Percentiles rank a stretch among this genome's conserved stretches.
These are phyloP conservation scores for Kwoniella sp. DNA, from an alignment of 768 basidiomycete genomes.

Conservation along the genomic window DNA sequence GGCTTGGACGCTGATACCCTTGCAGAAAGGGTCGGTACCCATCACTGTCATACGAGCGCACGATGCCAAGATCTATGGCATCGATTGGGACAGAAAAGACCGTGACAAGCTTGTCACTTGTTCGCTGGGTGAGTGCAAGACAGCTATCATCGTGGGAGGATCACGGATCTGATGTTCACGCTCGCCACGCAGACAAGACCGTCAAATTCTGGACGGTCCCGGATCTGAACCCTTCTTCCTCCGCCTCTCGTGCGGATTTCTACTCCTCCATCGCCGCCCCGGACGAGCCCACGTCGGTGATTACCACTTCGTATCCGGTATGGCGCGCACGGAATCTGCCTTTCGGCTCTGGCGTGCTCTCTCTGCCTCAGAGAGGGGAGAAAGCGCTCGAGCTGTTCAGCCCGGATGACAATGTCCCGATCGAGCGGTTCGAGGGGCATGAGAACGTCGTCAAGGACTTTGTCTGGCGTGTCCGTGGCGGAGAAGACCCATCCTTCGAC, in stretches of 20 bases:
- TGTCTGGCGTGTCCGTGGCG: constrained; percentile 73
- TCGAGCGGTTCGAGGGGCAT: constrained; percentile 80
- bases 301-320: constrained; percentile 79
- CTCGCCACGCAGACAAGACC: constrained; percentile 61
- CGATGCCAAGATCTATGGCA: constrained; percentile 89
- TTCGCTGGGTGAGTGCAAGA: constrained; percentile 57
- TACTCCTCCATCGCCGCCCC: constrained; percentile 30
- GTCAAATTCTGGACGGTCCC: constrained; percentile 79
- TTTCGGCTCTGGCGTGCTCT: constrained; percentile 82
- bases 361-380: constrained; percentile 80
- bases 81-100: constrained; percentile 82
- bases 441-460: constrained; percentile 95
- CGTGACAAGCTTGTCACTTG: constrained; percentile 85
- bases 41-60: constrained; percentile 72
- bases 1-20: not conserved
- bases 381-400: constrained; percentile 80
- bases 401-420: constrained; percentile 49
- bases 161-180: not conserved
- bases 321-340: constrained; percentile 91
- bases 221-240: constrained; percentile 24
- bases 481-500: constrained; percentile 54
- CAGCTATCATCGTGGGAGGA: no score
- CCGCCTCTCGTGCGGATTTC: constrained; percentile 11
- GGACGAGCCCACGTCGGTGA: constrained; percentile 34
- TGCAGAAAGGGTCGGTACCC: constrained; percentile 81